These are phyloP conservation scores for Neurospora sp. DNA, from an alignment of 495 filamentous ascomycete genomes.

Conservation along the genomic window DNA sequence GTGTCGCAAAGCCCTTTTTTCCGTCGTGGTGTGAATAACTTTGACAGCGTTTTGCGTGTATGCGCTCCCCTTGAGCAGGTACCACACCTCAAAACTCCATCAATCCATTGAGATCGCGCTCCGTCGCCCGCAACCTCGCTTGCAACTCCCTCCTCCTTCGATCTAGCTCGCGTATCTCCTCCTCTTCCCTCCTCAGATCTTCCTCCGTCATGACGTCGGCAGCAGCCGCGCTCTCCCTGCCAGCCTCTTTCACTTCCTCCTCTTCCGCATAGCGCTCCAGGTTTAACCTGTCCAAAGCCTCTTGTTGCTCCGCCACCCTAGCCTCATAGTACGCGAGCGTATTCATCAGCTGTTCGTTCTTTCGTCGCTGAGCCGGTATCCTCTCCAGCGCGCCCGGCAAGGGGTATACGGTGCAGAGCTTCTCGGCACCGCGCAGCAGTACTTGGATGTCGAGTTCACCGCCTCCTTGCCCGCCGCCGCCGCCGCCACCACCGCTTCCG, in stretches of 20 bases:
- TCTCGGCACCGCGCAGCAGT: constrained; percentile 79
- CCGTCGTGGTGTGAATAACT: background rate
- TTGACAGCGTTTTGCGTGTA: background rate
- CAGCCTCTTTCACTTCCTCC: constrained; percentile 33
- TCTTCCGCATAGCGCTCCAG: constrained; percentile 35
- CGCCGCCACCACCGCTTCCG: constrained; percentile 14
- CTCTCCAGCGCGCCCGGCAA: constrained; percentile 72
- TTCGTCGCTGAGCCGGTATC: constrained; percentile 59
- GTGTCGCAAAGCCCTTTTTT: background rate
- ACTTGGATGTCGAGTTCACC: constrained; percentile 82
- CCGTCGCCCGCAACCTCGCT: constrained; percentile 67
- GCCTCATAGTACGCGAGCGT: constrained; percentile 72
- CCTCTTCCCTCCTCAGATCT: constrained; percentile 66
- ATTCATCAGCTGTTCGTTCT: constrained; percentile 59
- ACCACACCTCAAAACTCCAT: constrained; percentile 22
- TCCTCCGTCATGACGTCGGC: constrained; percentile 55
- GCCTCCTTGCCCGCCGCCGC: constrained; percentile 22
- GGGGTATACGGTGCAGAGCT: constrained; percentile 79
- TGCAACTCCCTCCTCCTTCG: constrained; percentile 67
- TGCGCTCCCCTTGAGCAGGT: background rate
- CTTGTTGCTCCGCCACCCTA: constrained; percentile 66
- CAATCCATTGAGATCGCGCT: constrained; percentile 65
- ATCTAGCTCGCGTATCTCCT: constrained; percentile 69
- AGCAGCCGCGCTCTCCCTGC: constrained; percentile 27
- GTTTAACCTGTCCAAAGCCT: constrained; percentile 66